A percentile compares a stretch with the other conserved stretches of the same genome.
These are phyloP conservation scores for Blastobotrys petasosporus DNA, from an alignment of 1,139 yeast genomes.

Conservation along the genomic window DNA sequence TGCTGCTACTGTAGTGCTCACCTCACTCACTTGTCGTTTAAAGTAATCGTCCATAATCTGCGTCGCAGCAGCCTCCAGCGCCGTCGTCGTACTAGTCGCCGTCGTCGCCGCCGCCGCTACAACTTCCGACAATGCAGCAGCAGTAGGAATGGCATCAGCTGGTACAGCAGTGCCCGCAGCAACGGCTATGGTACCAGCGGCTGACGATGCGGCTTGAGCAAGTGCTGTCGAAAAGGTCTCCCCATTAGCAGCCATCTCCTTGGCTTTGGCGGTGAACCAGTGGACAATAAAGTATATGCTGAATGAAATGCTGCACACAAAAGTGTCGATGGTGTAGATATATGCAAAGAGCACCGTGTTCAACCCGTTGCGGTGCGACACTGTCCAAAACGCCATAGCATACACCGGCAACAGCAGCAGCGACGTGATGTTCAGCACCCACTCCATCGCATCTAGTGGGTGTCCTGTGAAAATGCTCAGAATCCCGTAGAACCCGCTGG, in stretches of 20 bases:
- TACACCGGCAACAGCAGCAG: constrained; percentile 61
- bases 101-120: constrained; percentile 11
- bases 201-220: background rate
- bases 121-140: constrained; percentile 13
- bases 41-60: constrained; percentile 1
- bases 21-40: constrained; percentile 4
- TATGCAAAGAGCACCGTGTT: constrained; percentile 57
- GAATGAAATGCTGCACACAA: constrained; percentile 53
- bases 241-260: constrained; percentile 11
- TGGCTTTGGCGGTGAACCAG: constrained; percentile 51
- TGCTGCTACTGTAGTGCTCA: constrained; percentile 8
- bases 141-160: constrained; percentile 1
- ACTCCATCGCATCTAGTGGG: constrained; percentile 74
- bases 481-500: constrained; percentile 83
- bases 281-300: constrained; percentile 66
- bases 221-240: background rate
- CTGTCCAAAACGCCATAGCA: constrained; percentile 46
- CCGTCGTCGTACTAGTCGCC: constrained; percentile 7
- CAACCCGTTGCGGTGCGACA: constrained; percentile 39
- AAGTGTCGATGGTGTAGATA: constrained; percentile 60
- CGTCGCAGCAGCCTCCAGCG: constrained; percentile 11
- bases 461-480: constrained; percentile 82
- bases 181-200: background rate
- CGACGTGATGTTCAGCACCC: constrained; percentile 71
- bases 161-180: constrained; percentile 1